Evolutionary conservation across 1,139 yeast species (phyloP), one percentile per base, ranked within the genome.

Genomic region (Protomyces inouyei): DNA sequence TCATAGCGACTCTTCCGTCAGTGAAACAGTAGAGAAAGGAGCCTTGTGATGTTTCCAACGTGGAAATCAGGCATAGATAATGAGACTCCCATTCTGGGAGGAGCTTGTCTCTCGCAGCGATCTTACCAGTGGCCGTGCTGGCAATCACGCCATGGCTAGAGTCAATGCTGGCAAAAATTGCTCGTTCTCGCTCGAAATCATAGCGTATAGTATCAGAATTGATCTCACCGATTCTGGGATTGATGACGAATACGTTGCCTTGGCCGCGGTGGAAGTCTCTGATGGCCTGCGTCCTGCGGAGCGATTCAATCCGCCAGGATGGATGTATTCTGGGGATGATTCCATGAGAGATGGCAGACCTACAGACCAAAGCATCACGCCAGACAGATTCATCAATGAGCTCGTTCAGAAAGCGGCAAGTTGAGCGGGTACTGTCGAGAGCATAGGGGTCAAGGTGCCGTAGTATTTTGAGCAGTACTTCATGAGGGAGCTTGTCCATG

Each of bases 261-360:
- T 59, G 59, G 23, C 59, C 64, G 23, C 64, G 54, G 5, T 46
- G 46, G 35, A 21, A 54, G 14, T 38, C 35, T 8, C 55, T 43
- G 14, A 53, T 38, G 14, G 37, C 23, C 23, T 48, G 32, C 6
- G 54, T 16, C 3, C 64, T 59, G 18, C 12, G 25, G n/a, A 32
- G 25, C 21, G 45, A 60, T 14, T 60, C 64, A 10, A 23, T n/a
- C 1, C 59, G 59, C 64, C 64, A 60, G 9, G 59, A 45, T 6
- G 38, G 6, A n/a, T 18, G 54, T n/a, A 60, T 14, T 14, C 55
- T 18, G 6, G 48, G 48, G 14, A 37, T 5, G 12, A 16, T 43
- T 6, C 23, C 23, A 4, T 43, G 48, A 1, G 23, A 10, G 2
- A n/a, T 6, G 5, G 48, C 48, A 38, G 16, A 16, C n/a, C 43